These are phyloP conservation scores for Penicillium brevicompactum DNA, from an alignment of 2,329 filamentous ascomycete genomes.

Conservation along the genomic window DNA sequence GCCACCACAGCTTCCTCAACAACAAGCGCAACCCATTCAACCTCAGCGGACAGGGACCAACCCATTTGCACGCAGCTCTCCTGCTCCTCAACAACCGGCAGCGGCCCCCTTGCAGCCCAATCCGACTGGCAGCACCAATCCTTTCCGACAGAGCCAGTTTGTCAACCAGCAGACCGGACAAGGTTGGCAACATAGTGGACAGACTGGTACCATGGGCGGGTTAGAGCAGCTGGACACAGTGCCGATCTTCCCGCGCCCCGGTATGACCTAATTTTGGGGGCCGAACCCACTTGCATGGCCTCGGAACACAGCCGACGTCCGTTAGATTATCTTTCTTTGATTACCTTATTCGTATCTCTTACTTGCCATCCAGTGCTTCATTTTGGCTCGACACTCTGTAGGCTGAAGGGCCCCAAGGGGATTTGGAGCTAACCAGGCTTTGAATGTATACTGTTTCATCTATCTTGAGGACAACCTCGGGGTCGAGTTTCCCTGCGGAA, in stretches of 20 bases:
- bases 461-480: not conserved
- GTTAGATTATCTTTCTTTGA: constrained; percentile 6
- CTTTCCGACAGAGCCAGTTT: constrained; percentile 88
- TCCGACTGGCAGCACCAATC: constrained; percentile 87
- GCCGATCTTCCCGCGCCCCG: constrained; percentile 82
- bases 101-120: constrained; percentile 66
- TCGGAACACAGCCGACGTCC: constrained; percentile 3
- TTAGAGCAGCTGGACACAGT: constrained; percentile 75
- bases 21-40: constrained; percentile 46
- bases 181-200: constrained; percentile 77
- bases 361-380: not conserved
- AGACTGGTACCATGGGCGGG: constrained; percentile 76
- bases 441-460: not conserved
- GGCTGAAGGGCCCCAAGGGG: not conserved
- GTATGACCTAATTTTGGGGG: constrained; percentile 39
- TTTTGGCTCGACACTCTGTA: constrained; percentile 5
- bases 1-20: constrained; percentile 41
- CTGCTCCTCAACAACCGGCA: constrained; percentile 37
- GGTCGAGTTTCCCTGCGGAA: not conserved
- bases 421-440: not conserved
- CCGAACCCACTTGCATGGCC: not conserved
- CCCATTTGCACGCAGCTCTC: constrained; percentile 64
- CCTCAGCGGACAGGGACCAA: constrained; percentile 70
- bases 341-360: constrained; percentile 9
- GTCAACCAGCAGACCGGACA: constrained; percentile 85